These are phyloP conservation scores for Sequoiadendron giganteum DNA, from an alignment of 75 land plant species.

Conservation along the genomic window DNA sequence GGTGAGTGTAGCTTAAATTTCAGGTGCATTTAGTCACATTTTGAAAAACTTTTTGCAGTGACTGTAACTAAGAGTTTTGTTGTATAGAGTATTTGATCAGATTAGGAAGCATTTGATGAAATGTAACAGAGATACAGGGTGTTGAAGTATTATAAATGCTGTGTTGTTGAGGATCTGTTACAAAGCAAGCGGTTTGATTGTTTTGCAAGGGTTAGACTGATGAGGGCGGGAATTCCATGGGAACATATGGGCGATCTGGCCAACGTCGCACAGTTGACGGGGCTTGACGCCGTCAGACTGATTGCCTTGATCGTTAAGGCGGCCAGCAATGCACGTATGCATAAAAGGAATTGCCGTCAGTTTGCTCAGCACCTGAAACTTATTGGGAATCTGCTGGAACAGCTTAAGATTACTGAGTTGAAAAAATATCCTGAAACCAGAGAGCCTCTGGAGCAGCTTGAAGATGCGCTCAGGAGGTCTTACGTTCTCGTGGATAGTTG, in stretches of 20 bases:
- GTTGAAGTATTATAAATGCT: not conserved
- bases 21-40: not conserved
- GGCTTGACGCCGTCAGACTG: slow-evolving; percentile 68
- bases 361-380: slow-evolving; percentile 90
- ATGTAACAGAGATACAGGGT: not conserved
- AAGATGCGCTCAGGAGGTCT: slow-evolving; percentile 79
- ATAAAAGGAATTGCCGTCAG: slow-evolving; percentile 85
- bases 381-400: slow-evolving; percentile 86
- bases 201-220: not conserved
- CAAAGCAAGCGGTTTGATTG: not conserved
- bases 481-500: slow-evolving; percentile 79
- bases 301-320: slow-evolving; percentile 75
- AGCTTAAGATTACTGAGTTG: slow-evolving; percentile 84
- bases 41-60: not conserved
- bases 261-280: slow-evolving; percentile 74
- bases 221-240: slow-evolving; percentile 42
- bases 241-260: slow-evolving; percentile 68
- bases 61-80: not conserved
- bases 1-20: not conserved
- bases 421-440: slow-evolving; percentile 77
- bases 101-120: not conserved
- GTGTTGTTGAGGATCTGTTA: not conserved
- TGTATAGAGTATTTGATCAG: not conserved
- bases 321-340: slow-evolving; percentile 87
- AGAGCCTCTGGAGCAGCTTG: slow-evolving; percentile 91